Evolutionary conservation across 495 filamentous ascomycete species (phyloP), one percentile per base, ranked within the genome.

Genomic region (Staphylotrichum tortipilum): DNA sequence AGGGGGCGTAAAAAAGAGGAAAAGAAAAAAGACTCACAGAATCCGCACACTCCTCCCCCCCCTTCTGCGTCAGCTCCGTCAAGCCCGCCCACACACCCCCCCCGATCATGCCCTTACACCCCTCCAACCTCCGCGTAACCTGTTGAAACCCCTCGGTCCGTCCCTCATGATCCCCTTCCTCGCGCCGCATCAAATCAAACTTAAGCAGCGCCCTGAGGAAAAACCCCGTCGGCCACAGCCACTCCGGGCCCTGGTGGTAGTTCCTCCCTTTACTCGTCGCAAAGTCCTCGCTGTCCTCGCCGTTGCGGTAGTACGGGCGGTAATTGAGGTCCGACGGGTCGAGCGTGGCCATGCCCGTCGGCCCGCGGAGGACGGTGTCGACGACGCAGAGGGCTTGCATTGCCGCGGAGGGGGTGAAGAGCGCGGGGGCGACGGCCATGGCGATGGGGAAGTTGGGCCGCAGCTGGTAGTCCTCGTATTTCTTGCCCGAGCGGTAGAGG

Each of bases 181-280:
- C 76, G 23, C 88, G 73, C 6, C 90, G 74, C 69, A 78, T 74
- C 34, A 96, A 72, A 66, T 95, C 91, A 60, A 97, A 96, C 63
- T 86, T 84, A 44, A 97, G 71, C 48, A 99, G 70, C 1, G 94
- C 94, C 30, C 94, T 78, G 14, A 96, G 73, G 73, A 91, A 97
- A 75, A 86, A 99, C 7, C 94, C 94, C 4, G 86, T 88, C 2
- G 89, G 94, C 94, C 94, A 99, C n/a, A 95, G 72, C 94, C 94
- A 99, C 66, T 99, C 94, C 0, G 94, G 94, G 2, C 94, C 94
- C 66, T 97, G 92, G 63, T 99, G 94, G 65, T 99, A 99, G 62
- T 95, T 96, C 15, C 94, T 75, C 12, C 94, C 94, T 59, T 97
- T 97, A 48, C 84, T 80, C 0, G 89, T 96, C 1, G 83, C 77